Percentiles rank a stretch among this genome's conserved stretches.
phyloP scores from a whole-genome alignment of 352 stramenopile genomes.

The Globisporangium paroecandrum region DNA sequence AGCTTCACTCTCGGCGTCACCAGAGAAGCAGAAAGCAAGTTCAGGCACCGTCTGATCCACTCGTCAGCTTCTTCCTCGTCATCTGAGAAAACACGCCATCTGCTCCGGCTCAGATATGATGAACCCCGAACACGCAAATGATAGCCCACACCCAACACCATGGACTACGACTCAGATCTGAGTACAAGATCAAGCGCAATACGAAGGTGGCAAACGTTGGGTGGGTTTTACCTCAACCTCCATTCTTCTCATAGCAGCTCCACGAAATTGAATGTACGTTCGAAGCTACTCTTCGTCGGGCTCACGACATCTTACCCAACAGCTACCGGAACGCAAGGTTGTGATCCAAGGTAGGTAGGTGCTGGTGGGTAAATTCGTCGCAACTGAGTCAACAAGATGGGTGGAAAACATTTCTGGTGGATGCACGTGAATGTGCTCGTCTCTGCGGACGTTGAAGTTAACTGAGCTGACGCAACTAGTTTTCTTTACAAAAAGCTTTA shows the following conservation, averaged over 20 bases:
- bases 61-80: slow-evolving; percentile 5
- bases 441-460: too few relatives aligned
- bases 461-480: too few relatives aligned
- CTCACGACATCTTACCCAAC: too few relatives aligned
- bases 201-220: neutral
- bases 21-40: neutral
- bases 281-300: too few relatives aligned
- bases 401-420: neutral
- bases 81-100: neutral
- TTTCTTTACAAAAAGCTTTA: neutral
- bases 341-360: neutral
- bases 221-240: neutral
- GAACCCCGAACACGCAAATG: neutral
- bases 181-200: too few relatives aligned
- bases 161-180: neutral
- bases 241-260: neutral
- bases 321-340: neutral
- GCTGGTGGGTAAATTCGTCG: neutral
- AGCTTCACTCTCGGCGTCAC: slow-evolving; percentile 6
- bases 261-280: too few relatives aligned
- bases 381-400: neutral
- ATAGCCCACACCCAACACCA: neutral
- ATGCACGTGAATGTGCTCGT: neutral
- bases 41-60: neutral
- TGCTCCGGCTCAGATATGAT: neutral